Base-by-base conservation (phyloP, 495 filamentous ascomycete species). In the Echria macrotheca region DNA sequence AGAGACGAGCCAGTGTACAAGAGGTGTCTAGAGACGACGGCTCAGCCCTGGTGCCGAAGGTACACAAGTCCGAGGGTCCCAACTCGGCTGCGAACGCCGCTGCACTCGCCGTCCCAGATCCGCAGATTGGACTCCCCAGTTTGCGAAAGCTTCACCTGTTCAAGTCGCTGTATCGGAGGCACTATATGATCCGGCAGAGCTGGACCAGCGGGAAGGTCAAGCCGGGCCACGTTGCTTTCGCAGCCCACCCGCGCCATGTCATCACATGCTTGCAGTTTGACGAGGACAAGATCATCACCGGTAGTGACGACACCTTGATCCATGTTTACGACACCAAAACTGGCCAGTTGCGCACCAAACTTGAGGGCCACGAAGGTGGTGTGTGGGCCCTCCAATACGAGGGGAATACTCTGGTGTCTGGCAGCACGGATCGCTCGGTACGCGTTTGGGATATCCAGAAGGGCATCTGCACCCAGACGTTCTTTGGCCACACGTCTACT, bases 271-370 rank as follows among this genome's bases (percentile, higher is more conserved):
- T 99, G 44, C 91, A 97, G 57, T 97, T 99, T 56, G 93, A 99
- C 57, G 85, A 87, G 23, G 93, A 97, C 69, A 97, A 97, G 68
- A 95, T 99, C 47, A 73, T 99, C 49, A 99, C 94, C 9, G 93
- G 93, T 23, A 96, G 91, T 56, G 93, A 99, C 67, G 93, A 99
- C 63, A 95, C 90, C 8, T 85, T 95, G 50, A 99, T 99, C 63
- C 89, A 97, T 60, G 91, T 99, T 33, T 99, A 97, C 63, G 91
- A 97, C 59, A 99, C 93, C 10, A 91, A 91, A 66, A 97, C 90
- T 5, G 93, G 93, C 47, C 85, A 85, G 47, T 68, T 95, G 42
- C 81, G 87, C 49, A 85, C 79, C 44, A 87, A 81, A 29, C 77
- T 99, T 4, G 83, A 86, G 60, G 93, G 93, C 15, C 93, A 99